Conservation (phyloP, 1,139 yeast species). For the Hanseniaspora sp. region DNA sequence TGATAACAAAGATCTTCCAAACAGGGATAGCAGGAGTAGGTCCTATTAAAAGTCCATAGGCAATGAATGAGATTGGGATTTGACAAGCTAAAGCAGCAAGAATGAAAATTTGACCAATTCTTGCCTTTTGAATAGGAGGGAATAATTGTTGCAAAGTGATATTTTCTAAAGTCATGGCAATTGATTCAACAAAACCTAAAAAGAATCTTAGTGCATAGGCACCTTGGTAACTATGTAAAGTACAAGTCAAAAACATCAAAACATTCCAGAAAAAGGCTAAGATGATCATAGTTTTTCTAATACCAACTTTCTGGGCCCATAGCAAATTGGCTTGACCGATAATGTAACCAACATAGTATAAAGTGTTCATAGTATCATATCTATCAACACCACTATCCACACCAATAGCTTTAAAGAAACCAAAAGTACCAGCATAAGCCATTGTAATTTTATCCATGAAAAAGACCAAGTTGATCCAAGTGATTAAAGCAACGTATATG, state of each 20-base stretch:
- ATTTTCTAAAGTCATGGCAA: conserved; percentile 33
- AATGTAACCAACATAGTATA: conserved; percentile 35
- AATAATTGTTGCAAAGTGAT: conserved; percentile 39
- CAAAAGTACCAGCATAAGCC: conserved; percentile 36
- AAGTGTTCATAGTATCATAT: conserved; percentile 34
- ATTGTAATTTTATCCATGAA: conserved; percentile 40
- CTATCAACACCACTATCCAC: conserved; percentile 23
- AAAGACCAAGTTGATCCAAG: conserved; percentile 32
- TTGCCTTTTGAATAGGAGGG: conserved; percentile 35
- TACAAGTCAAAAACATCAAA: conserved; percentile 34
- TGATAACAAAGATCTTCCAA: conserved; percentile 36
- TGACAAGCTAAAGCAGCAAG: conserved; percentile 38
- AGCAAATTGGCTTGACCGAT: conserved; percentile 33
- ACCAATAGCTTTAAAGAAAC: conserved; percentile 35
- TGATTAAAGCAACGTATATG: conserved; percentile 32
- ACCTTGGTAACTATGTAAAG: conserved; percentile 35
- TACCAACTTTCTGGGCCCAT: conserved; percentile 31
- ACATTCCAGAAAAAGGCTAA: conserved; percentile 34
- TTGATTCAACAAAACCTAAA: conserved; percentile 38
- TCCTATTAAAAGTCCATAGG: conserved; percentile 35
- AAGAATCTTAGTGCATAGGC: conserved; percentile 36
- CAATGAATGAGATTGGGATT: conserved; percentile 38
- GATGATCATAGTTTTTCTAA: conserved; percentile 29
- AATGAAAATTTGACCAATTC: conserved; percentile 36
- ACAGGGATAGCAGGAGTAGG: conserved; percentile 26